Evolutionary conservation across 345 rosid species (phyloP).

Genomic region (Gossypium anomalum): DNA sequence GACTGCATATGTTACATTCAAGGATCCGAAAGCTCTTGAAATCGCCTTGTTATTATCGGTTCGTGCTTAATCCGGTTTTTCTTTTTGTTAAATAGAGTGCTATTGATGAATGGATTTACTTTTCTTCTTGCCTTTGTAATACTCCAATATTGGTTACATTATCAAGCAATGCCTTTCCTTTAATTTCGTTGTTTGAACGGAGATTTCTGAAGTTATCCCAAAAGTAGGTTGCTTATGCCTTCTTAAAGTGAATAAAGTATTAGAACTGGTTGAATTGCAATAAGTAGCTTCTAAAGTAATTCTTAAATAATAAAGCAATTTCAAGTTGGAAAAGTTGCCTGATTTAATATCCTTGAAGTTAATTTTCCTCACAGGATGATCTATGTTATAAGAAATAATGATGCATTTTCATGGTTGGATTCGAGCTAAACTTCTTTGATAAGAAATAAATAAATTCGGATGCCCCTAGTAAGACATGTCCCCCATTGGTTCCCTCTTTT

Average conservation of each 20-base stretch:
- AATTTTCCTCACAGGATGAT: not conserved
- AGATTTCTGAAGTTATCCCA: not conserved
- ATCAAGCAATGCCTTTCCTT: not conserved
- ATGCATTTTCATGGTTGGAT: not conserved
- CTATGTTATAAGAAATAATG: not conserved
- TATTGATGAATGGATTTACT: not conserved
- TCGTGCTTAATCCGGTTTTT: conserved; percentile 13
- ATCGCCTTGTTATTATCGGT: conserved; percentile 85
- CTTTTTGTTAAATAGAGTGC: not conserved
- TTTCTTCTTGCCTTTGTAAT: conserved; percentile 1
- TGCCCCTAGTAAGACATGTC: not conserved
- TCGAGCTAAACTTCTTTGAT: not conserved
- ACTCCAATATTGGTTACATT: not conserved
- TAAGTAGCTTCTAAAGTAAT: conserved; percentile 5
- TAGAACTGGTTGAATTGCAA: conserved; percentile 7
- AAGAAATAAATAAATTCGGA: not conserved
- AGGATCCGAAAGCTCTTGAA: conserved; percentile 82
- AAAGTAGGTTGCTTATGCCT: conserved; percentile 9
- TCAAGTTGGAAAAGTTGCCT: not conserved
- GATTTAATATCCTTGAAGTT: not conserved
- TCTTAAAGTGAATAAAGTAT: not conserved
- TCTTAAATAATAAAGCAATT: not conserved
- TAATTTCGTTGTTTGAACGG: not conserved
- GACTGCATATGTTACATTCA: conserved; percentile 80
- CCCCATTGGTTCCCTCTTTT: not conserved